phyloP scores from a whole-genome alignment of 1,139 yeast genomes.

The Lodderomyces oxycetoniae region DNA sequence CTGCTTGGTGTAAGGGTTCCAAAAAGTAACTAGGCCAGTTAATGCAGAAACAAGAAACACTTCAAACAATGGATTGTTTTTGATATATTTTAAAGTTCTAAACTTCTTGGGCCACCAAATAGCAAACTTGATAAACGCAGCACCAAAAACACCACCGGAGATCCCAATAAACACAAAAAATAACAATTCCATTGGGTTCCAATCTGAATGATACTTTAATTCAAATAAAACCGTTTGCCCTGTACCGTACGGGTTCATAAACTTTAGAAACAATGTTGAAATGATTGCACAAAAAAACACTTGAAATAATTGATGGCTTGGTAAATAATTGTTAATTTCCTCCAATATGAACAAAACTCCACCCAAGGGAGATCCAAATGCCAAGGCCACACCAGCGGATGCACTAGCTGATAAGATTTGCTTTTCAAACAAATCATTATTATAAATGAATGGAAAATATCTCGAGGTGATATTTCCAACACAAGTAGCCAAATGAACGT shows the following conservation, averaged over 20 bases:
- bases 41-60: slow-evolving; percentile 44
- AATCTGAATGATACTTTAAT: slow-evolving; percentile 50
- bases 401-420: slow-evolving; percentile 63
- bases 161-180: slow-evolving; percentile 49
- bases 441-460: slow-evolving; percentile 44
- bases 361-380: slow-evolving; percentile 68
- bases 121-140: slow-evolving; percentile 46
- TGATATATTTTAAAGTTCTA: slow-evolving; percentile 30
- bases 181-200: slow-evolving; percentile 48
- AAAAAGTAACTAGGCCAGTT: slow-evolving; percentile 48
- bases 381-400: slow-evolving; percentile 65
- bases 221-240: slow-evolving; percentile 60
- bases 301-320: slow-evolving; percentile 55
- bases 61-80: slow-evolving; percentile 41
- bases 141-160: slow-evolving; percentile 58
- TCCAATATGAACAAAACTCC: slow-evolving; percentile 64
- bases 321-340: slow-evolving; percentile 57
- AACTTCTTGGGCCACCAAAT: slow-evolving; percentile 48
- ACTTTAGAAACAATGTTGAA: slow-evolving; percentile 52
- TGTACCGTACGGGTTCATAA: slow-evolving; percentile 59
- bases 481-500: slow-evolving; percentile 65
- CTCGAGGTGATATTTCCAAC: slow-evolving; percentile 59
- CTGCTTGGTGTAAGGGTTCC: slow-evolving; percentile 50
- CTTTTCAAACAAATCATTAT: slow-evolving; percentile 51
- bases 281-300: slow-evolving; percentile 59